Evolutionary conservation across 768 basidiomycete species (phyloP), one percentile per base, ranked within the genome.

Genomic region (Rhodotorula taiwanensis): DNA sequence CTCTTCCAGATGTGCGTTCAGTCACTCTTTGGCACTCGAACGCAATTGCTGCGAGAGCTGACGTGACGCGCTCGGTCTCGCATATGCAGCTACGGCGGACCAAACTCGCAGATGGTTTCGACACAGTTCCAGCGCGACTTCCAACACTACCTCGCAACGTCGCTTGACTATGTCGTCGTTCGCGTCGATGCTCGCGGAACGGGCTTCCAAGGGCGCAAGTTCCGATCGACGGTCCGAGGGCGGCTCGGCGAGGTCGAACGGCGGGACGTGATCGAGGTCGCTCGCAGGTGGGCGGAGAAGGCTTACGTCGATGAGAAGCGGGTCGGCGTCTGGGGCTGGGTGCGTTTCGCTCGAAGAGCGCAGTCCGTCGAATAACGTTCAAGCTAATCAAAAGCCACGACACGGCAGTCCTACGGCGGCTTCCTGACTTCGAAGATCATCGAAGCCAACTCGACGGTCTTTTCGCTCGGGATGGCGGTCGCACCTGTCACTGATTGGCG

Each of bases 291-390:
- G 88, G 88, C 86, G 4, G 80, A 84, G 68, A 89, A 87, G 76
- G 79, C 82, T 21, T 98, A 97, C 73, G 87, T 98, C 3, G 95
- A 99, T 75, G 79, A 83, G 43, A 83, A 82, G 74, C 80, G 91
- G 49, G 88, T 98, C 51, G 95, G 94, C 0, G 86, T 98, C 54
- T 97, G 93, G 93, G 95, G 95, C 47, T 98, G 95, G 94, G 89
- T 91, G 66, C 74, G 87, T 78, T 18, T 9, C 52, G 14, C 25
- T 18, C n/a, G n/a, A n/a, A n/a, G n/a, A n/a, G n/a, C n/a, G n/a
- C n/a, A n/a, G n/a, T n/a, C n/a, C n/a, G n/a, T n/a, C n/a, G n/a
- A n/a, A n/a, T n/a, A n/a, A n/a, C n/a, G n/a, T n/a, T n/a, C n/a
- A n/a, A n/a, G n/a, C n/a, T n/a, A n/a, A n/a, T n/a, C n/a, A n/a